These are phyloP conservation scores for Penicillium sp. DNA, from an alignment of 2,329 filamentous ascomycete species.

Conservation along the genomic window DNA sequence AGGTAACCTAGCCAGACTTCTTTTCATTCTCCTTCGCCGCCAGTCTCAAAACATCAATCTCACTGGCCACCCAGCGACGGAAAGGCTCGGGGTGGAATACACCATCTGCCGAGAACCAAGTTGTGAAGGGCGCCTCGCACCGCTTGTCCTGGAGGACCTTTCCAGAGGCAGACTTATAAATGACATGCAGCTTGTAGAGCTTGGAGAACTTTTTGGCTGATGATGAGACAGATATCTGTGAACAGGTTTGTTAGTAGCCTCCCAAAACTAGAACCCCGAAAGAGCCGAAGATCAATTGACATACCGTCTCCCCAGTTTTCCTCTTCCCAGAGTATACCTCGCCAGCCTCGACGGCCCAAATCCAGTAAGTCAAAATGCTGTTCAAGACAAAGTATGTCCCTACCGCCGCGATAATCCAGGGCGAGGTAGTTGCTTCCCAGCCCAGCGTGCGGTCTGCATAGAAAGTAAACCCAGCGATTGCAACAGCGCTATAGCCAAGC, in stretches of 20 bases:
- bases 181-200: conserved; percentile 65
- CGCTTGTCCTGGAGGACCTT: conserved; percentile 40
- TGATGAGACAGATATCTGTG: conserved; percentile 63
- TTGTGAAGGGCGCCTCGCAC: conserved; percentile 50
- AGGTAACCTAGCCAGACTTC: conserved; percentile 18
- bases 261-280: not conserved
- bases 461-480: conserved; percentile 74
- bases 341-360: conserved; percentile 71
- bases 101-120: conserved; percentile 52
- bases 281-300: conserved; percentile 11
- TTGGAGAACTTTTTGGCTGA: conserved; percentile 70
- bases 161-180: conserved; percentile 33
- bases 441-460: conserved; percentile 84
- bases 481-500: conserved; percentile 73
- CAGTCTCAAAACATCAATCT: conserved; percentile 48
- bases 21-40: conserved; percentile 37
- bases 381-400: conserved; percentile 72
- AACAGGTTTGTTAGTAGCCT: conserved; percentile 3
- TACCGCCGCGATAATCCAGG: conserved; percentile 71
- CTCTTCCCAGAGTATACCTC: conserved; percentile 69
- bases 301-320: conserved; percentile 57
- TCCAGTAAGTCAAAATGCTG: conserved; percentile 69
- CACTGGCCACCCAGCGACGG: conserved; percentile 53
- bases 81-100: conserved; percentile 54
- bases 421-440: conserved; percentile 70